Evolutionary conservation across 192 early-diverging fungal species (phyloP), one percentile per base, ranked within the genome.

Genomic region (Phlyctochytrium bullatum): DNA sequence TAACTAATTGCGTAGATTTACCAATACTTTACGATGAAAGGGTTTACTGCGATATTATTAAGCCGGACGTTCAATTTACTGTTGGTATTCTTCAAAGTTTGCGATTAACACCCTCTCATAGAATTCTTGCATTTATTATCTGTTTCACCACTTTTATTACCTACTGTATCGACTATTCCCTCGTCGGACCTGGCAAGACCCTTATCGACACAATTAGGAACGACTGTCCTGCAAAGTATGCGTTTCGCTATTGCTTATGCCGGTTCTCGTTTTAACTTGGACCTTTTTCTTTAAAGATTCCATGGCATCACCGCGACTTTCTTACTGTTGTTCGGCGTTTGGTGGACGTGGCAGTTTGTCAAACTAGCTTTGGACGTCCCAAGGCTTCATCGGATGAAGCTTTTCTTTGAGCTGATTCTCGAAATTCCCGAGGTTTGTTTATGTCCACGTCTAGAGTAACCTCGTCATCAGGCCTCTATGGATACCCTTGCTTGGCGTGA

Each of bases 101-200:
- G 12, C 1, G 30, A 53, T 34, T 32, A n/a, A 31, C 28, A 61
- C 34, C 30, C 33, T 47, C 77, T 28, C 17, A 28, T 61, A 93
- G 92, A 20, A 92, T 88, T 17, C 80, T 94, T 52, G 91, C 85
- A 3, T 97, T 98, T 78, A 89, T 96, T 25, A 86, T 98, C 25
- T 73, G 70, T 53, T 93, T 99, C 69, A 88, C 92, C 27, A 91
- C 88, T 0, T 99, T 98, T 78, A 78, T 97, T 20, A 76, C 91
- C 64, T 87, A 89, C 23, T 98, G 98, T 78, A 83, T 99, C 32
- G 90, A 98, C 76, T 92, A 96, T 72, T 82, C 89, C 14, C 80
- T 84, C 52, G 80, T 97, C n/a, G 81, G 85, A 14, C 72, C 79
- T 51, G 83, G 86, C 36, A 83, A 89, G 63, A 79, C 75, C 47